These are phyloP conservation scores for Pterula multifida DNA, from an alignment of 1,284 basidiomycete species.

Conservation along the genomic window DNA sequence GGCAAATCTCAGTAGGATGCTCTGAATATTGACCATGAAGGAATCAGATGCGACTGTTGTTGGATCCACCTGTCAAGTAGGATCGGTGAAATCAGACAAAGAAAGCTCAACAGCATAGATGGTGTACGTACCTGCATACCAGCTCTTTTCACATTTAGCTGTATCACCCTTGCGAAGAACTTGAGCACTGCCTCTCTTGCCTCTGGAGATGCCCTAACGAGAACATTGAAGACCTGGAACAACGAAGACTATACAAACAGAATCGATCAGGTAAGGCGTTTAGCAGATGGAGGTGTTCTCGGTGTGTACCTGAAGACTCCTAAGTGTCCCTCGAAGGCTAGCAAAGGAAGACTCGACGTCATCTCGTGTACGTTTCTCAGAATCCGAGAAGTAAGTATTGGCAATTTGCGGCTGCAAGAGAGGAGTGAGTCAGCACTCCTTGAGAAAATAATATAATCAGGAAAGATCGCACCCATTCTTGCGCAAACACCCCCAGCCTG, in stretches of 20 bases:
- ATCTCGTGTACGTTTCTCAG: conserved; percentile 58
- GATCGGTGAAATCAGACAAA: conserved; percentile 1
- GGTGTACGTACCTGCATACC: conserved; percentile 65
- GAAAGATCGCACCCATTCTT: conserved; percentile 66
- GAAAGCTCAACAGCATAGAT: background rate
- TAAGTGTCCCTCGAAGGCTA: conserved; percentile 72
- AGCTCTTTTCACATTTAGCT: conserved; percentile 75
- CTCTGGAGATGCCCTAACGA: conserved; percentile 75
- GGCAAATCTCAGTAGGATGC: conserved; percentile 77
- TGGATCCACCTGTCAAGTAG: conserved; percentile 56
- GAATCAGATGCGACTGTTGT: conserved; percentile 83
- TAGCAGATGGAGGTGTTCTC: background rate
- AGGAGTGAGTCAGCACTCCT: conserved; percentile 8
- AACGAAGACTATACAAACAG: conserved; percentile 44
- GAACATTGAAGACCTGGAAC: conserved; percentile 82
- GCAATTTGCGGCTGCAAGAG: conserved; percentile 64
- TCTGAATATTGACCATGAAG: conserved; percentile 88
- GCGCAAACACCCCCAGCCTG: conserved; percentile 71
- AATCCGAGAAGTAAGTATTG: conserved; percentile 74
- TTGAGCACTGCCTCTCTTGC: conserved; percentile 78
- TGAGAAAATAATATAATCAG: background rate
- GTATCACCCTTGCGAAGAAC: conserved; percentile 69
- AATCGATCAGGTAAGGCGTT: conserved; percentile 5
- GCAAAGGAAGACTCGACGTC: conserved; percentile 80
- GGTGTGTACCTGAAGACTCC: conserved; percentile 64